These are phyloP conservation scores for Chlamydomonas asymmetrica DNA, from an alignment of 139 green algal species.

Conservation along the genomic window DNA sequence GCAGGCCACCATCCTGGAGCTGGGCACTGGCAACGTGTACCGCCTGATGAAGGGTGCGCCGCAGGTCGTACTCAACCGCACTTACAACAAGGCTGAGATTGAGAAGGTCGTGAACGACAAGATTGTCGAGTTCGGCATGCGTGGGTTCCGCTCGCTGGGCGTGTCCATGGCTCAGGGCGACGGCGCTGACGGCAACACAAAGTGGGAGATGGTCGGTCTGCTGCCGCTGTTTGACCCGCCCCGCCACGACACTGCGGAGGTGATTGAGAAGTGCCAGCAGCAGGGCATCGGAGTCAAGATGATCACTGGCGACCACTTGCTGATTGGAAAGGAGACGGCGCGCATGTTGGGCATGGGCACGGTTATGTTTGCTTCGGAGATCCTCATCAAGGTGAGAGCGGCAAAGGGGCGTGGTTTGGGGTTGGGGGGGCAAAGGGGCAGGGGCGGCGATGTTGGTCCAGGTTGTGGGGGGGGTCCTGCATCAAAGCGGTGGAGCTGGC, in stretches of 20 bases:
- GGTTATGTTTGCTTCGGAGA: constrained; percentile 55
- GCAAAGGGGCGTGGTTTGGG: no score
- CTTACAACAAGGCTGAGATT: constrained; percentile 60
- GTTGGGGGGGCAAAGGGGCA: no score
- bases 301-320: constrained; percentile 86
- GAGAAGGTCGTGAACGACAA: constrained; percentile 58
- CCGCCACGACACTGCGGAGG: constrained; percentile 81
- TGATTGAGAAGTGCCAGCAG: constrained; percentile 68
- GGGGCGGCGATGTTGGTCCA: no score
- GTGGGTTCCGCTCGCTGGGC: constrained; percentile 78
- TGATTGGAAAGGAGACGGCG: constrained; percentile 86
- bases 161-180: constrained; percentile 63
- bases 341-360: constrained; percentile 83
- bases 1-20: constrained; percentile 54
- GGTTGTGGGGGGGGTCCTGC: no score
- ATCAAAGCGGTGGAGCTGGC: no score
- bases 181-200: constrained; percentile 34
- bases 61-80: constrained; percentile 72
- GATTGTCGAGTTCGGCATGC: constrained; percentile 77
- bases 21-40: constrained; percentile 47
- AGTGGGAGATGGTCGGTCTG: constrained; percentile 72
- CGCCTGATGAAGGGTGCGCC: constrained; percentile 83
- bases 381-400: constrained; percentile 37
- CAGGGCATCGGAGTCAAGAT: constrained; percentile 82
- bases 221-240: constrained; percentile 85